These are phyloP conservation scores for Cytospora piceae DNA, from an alignment of 2,329 filamentous ascomycete species.

Conservation along the genomic window DNA sequence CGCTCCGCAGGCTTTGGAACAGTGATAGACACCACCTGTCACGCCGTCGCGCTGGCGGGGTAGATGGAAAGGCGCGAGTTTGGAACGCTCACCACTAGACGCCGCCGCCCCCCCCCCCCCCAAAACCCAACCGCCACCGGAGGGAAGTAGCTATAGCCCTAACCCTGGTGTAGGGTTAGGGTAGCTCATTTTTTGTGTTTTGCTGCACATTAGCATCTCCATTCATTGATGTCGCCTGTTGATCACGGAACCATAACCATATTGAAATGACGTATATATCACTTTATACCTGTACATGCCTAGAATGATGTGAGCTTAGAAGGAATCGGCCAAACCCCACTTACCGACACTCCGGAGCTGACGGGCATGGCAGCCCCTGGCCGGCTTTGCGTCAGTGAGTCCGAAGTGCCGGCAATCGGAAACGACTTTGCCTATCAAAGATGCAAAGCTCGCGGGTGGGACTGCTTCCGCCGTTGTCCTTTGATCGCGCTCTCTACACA, in stretches of 20 bases:
- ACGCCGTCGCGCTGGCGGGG: slow-evolving; percentile 18
- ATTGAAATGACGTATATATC: neutral
- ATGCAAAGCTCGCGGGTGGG: neutral
- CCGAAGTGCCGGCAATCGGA: neutral
- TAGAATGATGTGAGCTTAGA: too few relatives aligned
- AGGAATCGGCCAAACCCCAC: too few relatives aligned
- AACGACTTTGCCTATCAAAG: neutral
- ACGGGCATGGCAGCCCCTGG: neutral
- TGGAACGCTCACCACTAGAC: too few relatives aligned
- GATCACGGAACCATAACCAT: too few relatives aligned
- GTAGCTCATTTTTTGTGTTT: too few relatives aligned
- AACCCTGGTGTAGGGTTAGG: too few relatives aligned
- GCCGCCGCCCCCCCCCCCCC: too few relatives aligned
- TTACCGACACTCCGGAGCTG: neutral
- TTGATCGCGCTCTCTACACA: neutral
- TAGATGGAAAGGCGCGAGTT: slow-evolving; percentile 27
- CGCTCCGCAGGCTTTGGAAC: slow-evolving; percentile 20
- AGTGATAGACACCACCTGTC: slow-evolving; percentile 4
- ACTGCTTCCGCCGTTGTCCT: neutral
- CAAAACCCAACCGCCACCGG: too few relatives aligned
- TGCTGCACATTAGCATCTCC: too few relatives aligned
- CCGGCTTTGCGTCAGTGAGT: neutral
- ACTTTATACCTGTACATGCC: too few relatives aligned
- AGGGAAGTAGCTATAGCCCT: too few relatives aligned
- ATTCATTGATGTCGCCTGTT: too few relatives aligned